These are phyloP conservation scores for Rhizoclosmatium sp. DNA, from an alignment of 192 early-diverging fungal genomes.

Conservation along the genomic window DNA sequence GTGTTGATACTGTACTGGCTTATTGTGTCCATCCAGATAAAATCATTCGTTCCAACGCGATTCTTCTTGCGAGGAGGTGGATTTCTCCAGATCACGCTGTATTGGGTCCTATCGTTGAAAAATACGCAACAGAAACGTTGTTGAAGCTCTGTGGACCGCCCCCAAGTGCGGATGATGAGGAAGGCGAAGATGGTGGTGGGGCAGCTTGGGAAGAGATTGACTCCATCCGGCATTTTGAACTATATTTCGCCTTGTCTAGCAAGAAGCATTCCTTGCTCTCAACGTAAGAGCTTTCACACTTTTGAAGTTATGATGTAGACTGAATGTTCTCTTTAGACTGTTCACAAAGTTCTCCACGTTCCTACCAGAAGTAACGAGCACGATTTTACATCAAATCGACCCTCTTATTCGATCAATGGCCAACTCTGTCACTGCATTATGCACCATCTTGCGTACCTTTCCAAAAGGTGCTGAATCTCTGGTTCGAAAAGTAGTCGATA, in stretches of 20 bases:
- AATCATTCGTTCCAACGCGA: slow-evolving; percentile 64
- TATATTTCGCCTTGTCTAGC: slow-evolving; percentile 79
- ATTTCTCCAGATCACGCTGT: slow-evolving; percentile 61
- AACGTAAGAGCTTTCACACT: slow-evolving; percentile 53
- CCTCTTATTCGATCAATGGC: slow-evolving; percentile 74
- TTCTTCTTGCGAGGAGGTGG: slow-evolving; percentile 64
- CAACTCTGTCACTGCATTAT: slow-evolving; percentile 52
- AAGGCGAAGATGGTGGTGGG: slow-evolving; percentile 31
- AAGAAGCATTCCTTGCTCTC: slow-evolving; percentile 74
- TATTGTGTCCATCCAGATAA: slow-evolving; percentile 58
- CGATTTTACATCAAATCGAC: slow-evolving; percentile 65
- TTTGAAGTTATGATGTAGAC: slow-evolving; percentile 2
- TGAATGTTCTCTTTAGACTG: slow-evolving; percentile 48
- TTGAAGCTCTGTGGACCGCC: background rate
- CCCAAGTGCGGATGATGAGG: slow-evolving; percentile 23
- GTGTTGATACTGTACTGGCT: slow-evolving; percentile 63
- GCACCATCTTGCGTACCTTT: slow-evolving; percentile 62
- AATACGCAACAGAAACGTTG: slow-evolving; percentile 47
- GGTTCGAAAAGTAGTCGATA: slow-evolving; percentile 65
- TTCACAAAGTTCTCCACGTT: slow-evolving; percentile 57
- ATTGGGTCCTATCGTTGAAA: slow-evolving; percentile 53
- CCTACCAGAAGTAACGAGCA: slow-evolving; percentile 50
- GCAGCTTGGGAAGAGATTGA: slow-evolving; percentile 66
- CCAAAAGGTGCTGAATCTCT: slow-evolving; percentile 77
- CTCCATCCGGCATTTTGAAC: slow-evolving; percentile 70